Evolutionary conservation across 1,139 yeast genomes (phyloP), one percentile per base, ranked within the genome.

Genomic region (Yamadazyma triangularis): DNA sequence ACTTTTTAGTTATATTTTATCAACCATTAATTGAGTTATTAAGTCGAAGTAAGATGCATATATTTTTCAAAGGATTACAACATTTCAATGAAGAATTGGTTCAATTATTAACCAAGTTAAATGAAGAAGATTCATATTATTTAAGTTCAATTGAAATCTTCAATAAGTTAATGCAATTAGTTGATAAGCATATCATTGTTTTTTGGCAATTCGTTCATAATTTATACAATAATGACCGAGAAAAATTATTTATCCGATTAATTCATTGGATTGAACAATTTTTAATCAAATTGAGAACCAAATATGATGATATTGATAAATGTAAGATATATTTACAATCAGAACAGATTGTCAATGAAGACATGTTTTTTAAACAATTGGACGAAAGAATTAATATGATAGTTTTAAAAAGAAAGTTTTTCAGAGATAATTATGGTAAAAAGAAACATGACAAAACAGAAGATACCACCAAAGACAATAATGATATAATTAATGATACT

Each of bases 1-100:
- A 84, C 34, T 64, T 86, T 24, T 68, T 89, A 25, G 73, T 88
- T 0, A 70, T 87, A 34, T 83, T 89, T 44, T 88, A 88, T 52
- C 87, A 85, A 41, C 96, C 96, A 1, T 61, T 89, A 50, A 84
- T 88, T 40, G 71, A 70, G 26, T 68, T 89, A 2, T 84, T 89
- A 59, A 78, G 81, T 38, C 73, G 77, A 31, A 87, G 95, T 16
- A 78, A 82, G 39, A 71, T 89, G 39, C 86, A 87, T 47, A 56
- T 82, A 25, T 87, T 89, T 9, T 74, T 89, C 38, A 77, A 72
- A 21, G 83, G 84, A 39, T 74, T 84, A 41, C 88, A 86, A 41
- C 61, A 58, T 30, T 89, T 88, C 45, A 72, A 81, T 71, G 73
- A 73, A 41, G 96, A 88, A 45, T 58, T 88, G 47, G 64, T 89